Evolutionary conservation across 495 filamentous ascomycete species (phyloP), one percentile per base, ranked within the genome.

Genomic region (Penicillium soppii): DNA sequence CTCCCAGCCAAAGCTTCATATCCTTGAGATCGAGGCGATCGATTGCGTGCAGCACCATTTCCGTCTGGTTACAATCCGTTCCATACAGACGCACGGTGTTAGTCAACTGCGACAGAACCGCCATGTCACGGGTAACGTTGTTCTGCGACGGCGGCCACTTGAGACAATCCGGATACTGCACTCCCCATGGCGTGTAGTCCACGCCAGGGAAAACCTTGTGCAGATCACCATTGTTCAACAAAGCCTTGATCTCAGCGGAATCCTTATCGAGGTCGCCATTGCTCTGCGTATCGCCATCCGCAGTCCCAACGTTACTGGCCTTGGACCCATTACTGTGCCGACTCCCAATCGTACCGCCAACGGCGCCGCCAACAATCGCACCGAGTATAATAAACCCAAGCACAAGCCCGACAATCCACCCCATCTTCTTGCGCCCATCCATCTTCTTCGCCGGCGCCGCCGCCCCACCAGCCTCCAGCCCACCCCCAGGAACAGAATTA

Each of bases 141-240:
- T 97, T 95, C 65, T 96, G 94, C 4, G 82, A 88, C 0, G 92
- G 88, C 5, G 89, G 88, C 59, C 85, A 79, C 47, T 76, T 74
- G 32, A 92, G 54, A 70, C 94, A 98, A 3, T 86, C 85, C 7
- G 94, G 94, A 57, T 92, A 96, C 61, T 96, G 91, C 0, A 90
- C 82, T 61, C 92, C 88, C 67, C 92, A 82, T 0, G 94, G 91
- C 0, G 92, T 97, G 63, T 98, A 98, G 68, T 96, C 94, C 55
- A 98, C 87, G n/a, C 91, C 94, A 0, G 90, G 89, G 64, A 98
- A 97, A 9, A 97, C 92, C 66, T 90, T 95, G 71, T 95, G 89
- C 12, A 98, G 76, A 53, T 89, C 69, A 0, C 68, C 54, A 66
- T 96, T 96, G 58, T 85, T 83, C 79, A 97, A 78, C 10, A 97